Conservation (phyloP, 495 filamentous ascomycete species). For the Usnea hakonensis region DNA sequence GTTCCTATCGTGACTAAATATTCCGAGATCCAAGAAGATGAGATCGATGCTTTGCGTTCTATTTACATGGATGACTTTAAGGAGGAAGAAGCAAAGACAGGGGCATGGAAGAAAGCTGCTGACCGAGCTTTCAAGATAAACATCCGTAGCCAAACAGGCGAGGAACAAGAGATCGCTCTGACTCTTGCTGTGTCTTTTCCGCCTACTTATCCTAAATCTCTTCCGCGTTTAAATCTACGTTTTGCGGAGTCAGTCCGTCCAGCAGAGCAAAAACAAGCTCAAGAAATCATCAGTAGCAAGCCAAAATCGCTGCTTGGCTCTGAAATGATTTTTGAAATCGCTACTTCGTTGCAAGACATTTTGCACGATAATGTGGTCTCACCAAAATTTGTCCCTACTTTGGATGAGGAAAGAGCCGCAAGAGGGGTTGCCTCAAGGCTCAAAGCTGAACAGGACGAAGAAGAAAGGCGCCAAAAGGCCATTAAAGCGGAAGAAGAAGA, state of each 20-base stretch:
- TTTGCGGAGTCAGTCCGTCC: conserved; percentile 53
- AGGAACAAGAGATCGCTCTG: conserved; percentile 54
- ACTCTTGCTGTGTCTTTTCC: conserved; percentile 66
- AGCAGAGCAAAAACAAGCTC: conserved; percentile 56
- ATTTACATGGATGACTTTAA: conserved; percentile 91
- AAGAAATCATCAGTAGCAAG: conserved; percentile 59
- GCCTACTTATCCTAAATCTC: conserved; percentile 86
- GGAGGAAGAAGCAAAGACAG: conserved; percentile 59
- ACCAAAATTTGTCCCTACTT: conserved; percentile 65
- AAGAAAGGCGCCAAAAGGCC: conserved; percentile 16
- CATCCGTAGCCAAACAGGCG: conserved; percentile 54
- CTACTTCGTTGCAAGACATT: conserved; percentile 73
- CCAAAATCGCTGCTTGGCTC: conserved; percentile 66
- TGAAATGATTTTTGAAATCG: conserved; percentile 87
- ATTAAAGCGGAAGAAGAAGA: conserved; percentile 60
- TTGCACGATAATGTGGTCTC: conserved; percentile 77
- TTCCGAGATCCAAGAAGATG: conserved; percentile 74
- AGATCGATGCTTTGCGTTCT: conserved; percentile 76
- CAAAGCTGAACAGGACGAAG: conserved; percentile 35
- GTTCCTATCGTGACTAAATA: conserved; percentile 54
- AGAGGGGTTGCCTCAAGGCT: conserved; percentile 46
- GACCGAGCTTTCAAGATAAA: conserved; percentile 74
- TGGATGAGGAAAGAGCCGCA: conserved; percentile 81
- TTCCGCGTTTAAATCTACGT: conserved; percentile 65
- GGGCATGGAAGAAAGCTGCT: conserved; percentile 84